Base-by-base conservation (phyloP, 768 basidiomycete species). In the Gautieria morchelliformis region DNA sequence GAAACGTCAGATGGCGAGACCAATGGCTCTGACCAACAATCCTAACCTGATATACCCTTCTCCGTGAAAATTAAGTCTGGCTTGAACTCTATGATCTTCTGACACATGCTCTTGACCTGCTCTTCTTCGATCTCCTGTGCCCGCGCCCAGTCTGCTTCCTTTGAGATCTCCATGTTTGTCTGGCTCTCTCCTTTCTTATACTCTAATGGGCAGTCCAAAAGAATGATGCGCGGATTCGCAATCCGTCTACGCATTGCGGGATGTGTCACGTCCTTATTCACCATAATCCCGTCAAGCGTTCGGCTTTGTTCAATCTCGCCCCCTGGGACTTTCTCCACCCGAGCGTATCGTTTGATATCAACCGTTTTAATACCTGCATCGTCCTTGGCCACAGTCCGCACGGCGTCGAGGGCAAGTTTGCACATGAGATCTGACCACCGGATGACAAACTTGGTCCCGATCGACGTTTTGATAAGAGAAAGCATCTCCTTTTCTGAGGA, bases 101-200 rank as follows among this genome's bases (percentile, higher is more conserved):
- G 80, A 60, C 91, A 92, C 72, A 95, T 80, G 20, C 75, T 66
- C 75, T 93, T 92, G 65, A 98, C 85, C 70, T 97, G 94, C 71
- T 98, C 92, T 72, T 99, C 96, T 75, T 98, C 96, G 59, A 97
- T 89, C 67, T 89, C 83, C 70, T 94, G 87, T 24, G 92, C 87
- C 48, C 91, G 74, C 53, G 86, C 84, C 91, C 93, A 99, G 68
- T 99, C 94, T 19, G 78, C 77, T 74, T 94, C 94, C 71, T 91
- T 92, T 45, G 85, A 85, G 62, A 98, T 93, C 73, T 97, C 95
- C 79, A 98, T 98, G 69, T 97, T 96, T 59, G 96, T 98, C 72
- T 99, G 96, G 57, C 80, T 84, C 75, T 98, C 96, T 27, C 95
- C 95, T 77, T 98, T 98, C 75, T 98, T 99, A 75, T 99, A 98